phyloP scores from a whole-genome alignment of 1,139 yeast species.

The Saccharomyces hybrid region DNA sequence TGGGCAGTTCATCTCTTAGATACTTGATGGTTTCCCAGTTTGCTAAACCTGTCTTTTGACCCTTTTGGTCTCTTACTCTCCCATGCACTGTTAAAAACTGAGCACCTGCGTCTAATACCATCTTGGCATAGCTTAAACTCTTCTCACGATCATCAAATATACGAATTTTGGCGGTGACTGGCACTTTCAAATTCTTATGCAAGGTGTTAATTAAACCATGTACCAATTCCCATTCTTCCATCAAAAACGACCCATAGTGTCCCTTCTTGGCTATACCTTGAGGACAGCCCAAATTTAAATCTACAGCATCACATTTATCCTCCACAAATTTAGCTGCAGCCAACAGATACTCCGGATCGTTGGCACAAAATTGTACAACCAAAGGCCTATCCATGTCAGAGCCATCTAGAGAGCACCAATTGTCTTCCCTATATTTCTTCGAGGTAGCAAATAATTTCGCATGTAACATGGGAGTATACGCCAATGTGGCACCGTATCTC shows the following conservation, averaged over 20 bases:
- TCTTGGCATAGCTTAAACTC: constrained; percentile 76
- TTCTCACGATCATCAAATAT: constrained; percentile 81
- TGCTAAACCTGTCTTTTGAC: constrained; percentile 90
- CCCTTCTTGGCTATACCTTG: constrained; percentile 96
- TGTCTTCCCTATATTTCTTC: constrained; percentile 67
- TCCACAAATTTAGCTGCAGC: constrained; percentile 75
- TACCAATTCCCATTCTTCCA: constrained; percentile 94
- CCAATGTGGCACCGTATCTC: constrained; percentile 82
- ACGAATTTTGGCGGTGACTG: constrained; percentile 93
- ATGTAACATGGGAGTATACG: constrained; percentile 96
- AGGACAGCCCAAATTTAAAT: constrained; percentile 91
- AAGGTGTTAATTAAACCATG: constrained; percentile 60
- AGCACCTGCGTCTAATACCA: constrained; percentile 93
- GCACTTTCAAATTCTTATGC: constrained; percentile 67
- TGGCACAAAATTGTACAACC: constrained; percentile 92
- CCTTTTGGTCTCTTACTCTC: constrained; percentile 94
- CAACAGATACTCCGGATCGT: constrained; percentile 79
- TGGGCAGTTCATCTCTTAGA: constrained; percentile 70
- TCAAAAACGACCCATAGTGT: constrained; percentile 86
- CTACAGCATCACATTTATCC: constrained; percentile 89
- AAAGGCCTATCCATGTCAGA: constrained; percentile 63
- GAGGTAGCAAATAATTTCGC: constrained; percentile 83
- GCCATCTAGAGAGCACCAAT: constrained; percentile 73
- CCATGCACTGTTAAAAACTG: constrained; percentile 94
- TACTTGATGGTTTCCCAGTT: constrained; percentile 79